Conservation (phyloP, 2,329 filamentous ascomycete genomes). For the Anthostomella pinea region DNA sequence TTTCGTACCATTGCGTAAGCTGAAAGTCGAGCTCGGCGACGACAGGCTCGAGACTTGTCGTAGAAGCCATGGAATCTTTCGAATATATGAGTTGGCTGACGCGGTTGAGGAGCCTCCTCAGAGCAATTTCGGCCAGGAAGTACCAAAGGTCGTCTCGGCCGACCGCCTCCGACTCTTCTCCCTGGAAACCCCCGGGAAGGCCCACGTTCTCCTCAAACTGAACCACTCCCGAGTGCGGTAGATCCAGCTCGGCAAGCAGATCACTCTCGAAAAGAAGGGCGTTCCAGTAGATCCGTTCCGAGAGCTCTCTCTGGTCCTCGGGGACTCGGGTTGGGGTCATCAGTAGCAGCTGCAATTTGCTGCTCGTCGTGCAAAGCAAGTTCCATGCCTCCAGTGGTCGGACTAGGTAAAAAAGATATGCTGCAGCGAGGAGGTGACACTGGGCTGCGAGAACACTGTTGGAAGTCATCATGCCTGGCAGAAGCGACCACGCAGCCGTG, state of each 20-base stretch:
- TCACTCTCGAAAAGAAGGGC: conserved; percentile 78
- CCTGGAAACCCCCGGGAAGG: conserved; percentile 73
- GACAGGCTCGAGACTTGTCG: conserved; percentile 71
- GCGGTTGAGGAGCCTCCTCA: conserved; percentile 72
- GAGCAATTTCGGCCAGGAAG: conserved; percentile 77
- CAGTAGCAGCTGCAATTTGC: conserved; percentile 75
- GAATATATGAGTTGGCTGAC: conserved; percentile 79
- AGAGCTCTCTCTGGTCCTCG: conserved; percentile 66
- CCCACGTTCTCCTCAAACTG: conserved; percentile 79
- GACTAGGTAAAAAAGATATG: conserved; percentile 80
- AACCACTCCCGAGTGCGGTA: conserved; percentile 79
- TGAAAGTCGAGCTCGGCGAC: conserved; percentile 80
- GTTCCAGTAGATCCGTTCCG: conserved; percentile 82
- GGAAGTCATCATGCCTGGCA: conserved; percentile 75
- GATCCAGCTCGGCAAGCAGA: conserved; percentile 72
- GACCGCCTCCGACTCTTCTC: conserved; percentile 60
- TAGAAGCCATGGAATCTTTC: conserved; percentile 67
- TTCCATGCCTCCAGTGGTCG: conserved; percentile 82
- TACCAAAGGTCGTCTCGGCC: conserved; percentile 82
- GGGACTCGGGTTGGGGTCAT: conserved; percentile 71
- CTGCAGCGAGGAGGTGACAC: conserved; percentile 76
- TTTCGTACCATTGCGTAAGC: conserved; percentile 81
- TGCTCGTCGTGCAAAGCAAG: conserved; percentile 73
- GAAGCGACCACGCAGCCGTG: conserved; percentile 72
- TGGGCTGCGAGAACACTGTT: conserved; percentile 77